Evolutionary conservation across 2,329 filamentous ascomycete genomes (phyloP), one percentile per base, ranked within the genome.

Genomic region (Cladophialophora bantiana): DNA sequence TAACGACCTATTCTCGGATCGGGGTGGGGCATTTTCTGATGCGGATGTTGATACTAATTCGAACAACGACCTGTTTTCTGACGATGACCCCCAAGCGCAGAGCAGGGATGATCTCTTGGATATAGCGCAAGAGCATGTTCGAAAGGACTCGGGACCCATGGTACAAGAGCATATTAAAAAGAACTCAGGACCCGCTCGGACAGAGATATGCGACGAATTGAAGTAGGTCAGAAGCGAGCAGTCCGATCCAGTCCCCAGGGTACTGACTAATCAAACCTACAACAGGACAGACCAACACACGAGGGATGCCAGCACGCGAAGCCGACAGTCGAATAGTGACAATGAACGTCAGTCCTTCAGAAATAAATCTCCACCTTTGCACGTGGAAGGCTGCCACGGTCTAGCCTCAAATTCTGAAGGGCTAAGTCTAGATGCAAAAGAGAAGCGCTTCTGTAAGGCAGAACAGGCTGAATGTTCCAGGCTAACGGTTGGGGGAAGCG

Each of bases 81-180:
- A 48, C n/a, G 18, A 48, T 4, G 20, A 48, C 45, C 6, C 18
- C 18, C 56, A 59, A 45, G 34, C 52, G 2, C 38, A 48, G n/a
- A 26, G 62, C 15, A 59, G 48, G 36, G 55, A 62, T 48, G 40
- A 59, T 7, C 60, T 65, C 9, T 54, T 62, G 18, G 67, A 69
- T 42, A 15, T 64, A 35, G 61, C 61, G 4, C 56, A 67, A 26
- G 26, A 63, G 32, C 35, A 61, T 40, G 52, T 38, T 15, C 55
- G 9, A 3, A 38, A 66, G 15, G 35, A 52, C 52, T 35, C 40
- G 20, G 58, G 40, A 12, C 31, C 52, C 15, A 15, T 64, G 35
- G 61, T 57, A 7, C 56, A 67, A 18, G 26, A 63, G 32, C 35
- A 61, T 40, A 40, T 48, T 15, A 59, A 9, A 3, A 38, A 66